phyloP scores from a whole-genome alignment of 2,329 filamentous ascomycete species.

The Lasiodiplodia theobromae region DNA sequence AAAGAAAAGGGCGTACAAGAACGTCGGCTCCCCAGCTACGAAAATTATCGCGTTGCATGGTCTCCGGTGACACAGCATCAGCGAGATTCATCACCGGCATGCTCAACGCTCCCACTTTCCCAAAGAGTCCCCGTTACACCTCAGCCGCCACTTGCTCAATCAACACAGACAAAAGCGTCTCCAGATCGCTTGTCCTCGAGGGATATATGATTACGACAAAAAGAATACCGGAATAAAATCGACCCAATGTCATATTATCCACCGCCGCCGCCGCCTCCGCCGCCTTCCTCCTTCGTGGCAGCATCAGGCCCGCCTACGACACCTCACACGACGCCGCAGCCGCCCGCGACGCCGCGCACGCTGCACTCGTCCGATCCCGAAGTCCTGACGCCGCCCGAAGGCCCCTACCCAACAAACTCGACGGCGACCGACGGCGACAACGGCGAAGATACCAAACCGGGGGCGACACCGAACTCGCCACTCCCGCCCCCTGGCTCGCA shows the following conservation, averaged over 20 bases:
- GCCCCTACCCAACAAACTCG: neutral
- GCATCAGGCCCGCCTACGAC: neutral
- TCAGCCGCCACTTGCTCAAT: neutral
- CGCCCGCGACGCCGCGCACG: neutral
- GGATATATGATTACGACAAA: neutral
- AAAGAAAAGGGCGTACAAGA: neutral
- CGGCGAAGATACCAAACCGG: neutral
- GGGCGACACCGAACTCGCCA: neutral
- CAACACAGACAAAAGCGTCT: neutral
- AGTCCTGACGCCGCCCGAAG: conserved; percentile 8
- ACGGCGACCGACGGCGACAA: neutral
- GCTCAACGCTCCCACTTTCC: conserved; percentile 2
- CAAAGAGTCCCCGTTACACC: neutral
- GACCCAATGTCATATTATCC: neutral
- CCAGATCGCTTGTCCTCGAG: neutral
- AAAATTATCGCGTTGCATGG: conserved; percentile 19
- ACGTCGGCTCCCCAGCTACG: neutral
- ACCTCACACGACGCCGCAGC: neutral
- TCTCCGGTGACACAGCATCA: conserved; percentile 1
- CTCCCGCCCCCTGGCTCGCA: neutral
- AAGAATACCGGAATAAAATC: neutral
- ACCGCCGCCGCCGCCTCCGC: neutral
- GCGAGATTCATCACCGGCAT: neutral
- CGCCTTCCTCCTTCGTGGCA: neutral
- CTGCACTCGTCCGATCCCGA: neutral